These are phyloP conservation scores for Fusarium camptoceras DNA, from an alignment of 2,329 filamentous ascomycete species.

Conservation along the genomic window DNA sequence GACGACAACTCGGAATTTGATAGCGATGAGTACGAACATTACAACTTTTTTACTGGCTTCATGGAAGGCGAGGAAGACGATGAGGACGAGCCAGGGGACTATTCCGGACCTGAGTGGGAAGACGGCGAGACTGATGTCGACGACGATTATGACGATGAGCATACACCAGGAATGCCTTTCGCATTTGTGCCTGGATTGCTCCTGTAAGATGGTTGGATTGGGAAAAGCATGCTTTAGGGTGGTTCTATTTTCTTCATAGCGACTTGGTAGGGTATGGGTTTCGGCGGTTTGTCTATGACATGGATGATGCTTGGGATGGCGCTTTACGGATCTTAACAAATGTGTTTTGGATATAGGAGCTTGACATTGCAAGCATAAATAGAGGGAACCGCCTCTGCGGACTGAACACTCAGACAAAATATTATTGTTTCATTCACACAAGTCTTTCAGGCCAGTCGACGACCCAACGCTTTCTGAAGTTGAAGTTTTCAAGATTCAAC, in stretches of 20 bases:
- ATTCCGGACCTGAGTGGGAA: slow-evolving; percentile 23
- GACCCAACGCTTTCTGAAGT: background rate
- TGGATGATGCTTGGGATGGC: slow-evolving; percentile 23
- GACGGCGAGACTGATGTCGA: slow-evolving; percentile 29
- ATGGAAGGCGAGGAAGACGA: slow-evolving; percentile 25
- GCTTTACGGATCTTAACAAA: slow-evolving; percentile 26
- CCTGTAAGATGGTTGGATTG: slow-evolving; percentile 25
- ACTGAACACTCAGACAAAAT: background rate
- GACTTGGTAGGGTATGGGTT: background rate
- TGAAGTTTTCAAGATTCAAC: background rate
- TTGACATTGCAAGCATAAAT: slow-evolving; percentile 13
- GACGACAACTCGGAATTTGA: slow-evolving; percentile 27
- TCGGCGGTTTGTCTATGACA: background rate
- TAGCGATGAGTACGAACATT: slow-evolving; percentile 21
- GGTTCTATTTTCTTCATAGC: slow-evolving; percentile 2
- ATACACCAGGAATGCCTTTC: slow-evolving; percentile 29
- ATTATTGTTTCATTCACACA: background rate
- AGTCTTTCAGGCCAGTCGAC: background rate
- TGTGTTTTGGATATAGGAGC: slow-evolving; percentile 14
- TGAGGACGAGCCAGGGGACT: slow-evolving; percentile 10
- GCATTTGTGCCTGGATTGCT: slow-evolving; percentile 40
- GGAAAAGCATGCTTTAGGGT: slow-evolving; percentile 1
- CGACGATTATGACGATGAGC: slow-evolving; percentile 38
- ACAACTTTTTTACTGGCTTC: slow-evolving; percentile 17
- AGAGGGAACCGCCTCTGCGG: slow-evolving; percentile 5